phyloP scores from a whole-genome alignment of 2,329 filamentous ascomycete genomes.

The Apiospora rasikravindrae region DNA sequence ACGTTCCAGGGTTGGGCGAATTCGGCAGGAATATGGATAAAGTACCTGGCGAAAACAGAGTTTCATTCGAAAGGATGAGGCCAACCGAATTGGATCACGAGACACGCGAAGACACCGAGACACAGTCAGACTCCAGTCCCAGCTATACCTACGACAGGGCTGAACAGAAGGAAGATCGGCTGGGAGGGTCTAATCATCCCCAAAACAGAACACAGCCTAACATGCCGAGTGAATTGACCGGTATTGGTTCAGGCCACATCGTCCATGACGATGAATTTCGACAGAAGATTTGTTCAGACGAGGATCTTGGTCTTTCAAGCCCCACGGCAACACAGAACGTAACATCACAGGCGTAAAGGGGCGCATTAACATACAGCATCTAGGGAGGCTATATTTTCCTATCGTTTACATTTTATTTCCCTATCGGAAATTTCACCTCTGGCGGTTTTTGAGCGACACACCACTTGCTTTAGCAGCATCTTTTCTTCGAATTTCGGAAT shows the following conservation, averaged over 20 bases:
- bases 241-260: conserved; percentile 29
- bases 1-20: background rate
- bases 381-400: conserved; percentile 7
- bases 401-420: background rate
- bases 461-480: conserved; percentile 6
- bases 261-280: conserved; percentile 28
- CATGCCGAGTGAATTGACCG: conserved; percentile 28
- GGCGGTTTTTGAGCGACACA: background rate
- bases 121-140: conserved; percentile 4
- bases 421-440: background rate
- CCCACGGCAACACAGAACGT: conserved; percentile 26
- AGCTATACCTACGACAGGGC: conserved; percentile 18
- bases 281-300: conserved; percentile 30
- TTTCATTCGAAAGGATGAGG: no score
- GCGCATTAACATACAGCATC: conserved; percentile 13
- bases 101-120: conserved; percentile 7
- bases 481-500: background rate
- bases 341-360: conserved; percentile 29
- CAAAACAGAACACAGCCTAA: conserved; percentile 24
- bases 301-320: conserved; percentile 28
- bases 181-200: background rate
- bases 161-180: conserved; percentile 1
- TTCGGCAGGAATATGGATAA: background rate
- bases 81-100: background rate
- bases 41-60: background rate